These are phyloP conservation scores for Inga leiocalycina DNA, from an alignment of 306 rosid species.

Conservation along the genomic window DNA sequence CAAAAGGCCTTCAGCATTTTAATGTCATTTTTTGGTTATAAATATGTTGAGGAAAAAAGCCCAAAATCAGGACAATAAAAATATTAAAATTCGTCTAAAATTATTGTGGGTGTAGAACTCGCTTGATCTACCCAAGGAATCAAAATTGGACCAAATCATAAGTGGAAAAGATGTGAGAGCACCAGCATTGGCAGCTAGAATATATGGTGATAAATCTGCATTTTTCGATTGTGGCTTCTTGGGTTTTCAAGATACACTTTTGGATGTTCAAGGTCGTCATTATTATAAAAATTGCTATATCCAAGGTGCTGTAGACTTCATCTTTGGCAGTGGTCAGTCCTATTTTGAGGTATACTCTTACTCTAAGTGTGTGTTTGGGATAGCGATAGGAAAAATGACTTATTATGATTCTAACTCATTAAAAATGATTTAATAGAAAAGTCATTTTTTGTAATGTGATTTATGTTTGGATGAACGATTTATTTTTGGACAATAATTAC, in stretches of 20 bases:
- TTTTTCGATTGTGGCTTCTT: conserved; percentile 43
- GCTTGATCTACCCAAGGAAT: neutral
- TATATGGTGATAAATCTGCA: conserved; percentile 49
- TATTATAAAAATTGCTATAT: conserved; percentile 39
- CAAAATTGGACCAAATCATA: neutral
- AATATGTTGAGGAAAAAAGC: neutral
- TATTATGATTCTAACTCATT: too few relatives aligned
- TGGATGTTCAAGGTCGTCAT: conserved; percentile 52
- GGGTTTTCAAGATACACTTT: conserved; percentile 53
- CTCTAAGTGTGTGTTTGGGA: neutral
- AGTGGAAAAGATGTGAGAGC: neutral
- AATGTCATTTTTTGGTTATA: too few relatives aligned
- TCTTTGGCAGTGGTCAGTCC: conserved; percentile 52
- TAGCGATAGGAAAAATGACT: too few relatives aligned
- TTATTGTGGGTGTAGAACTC: conserved; percentile 26
- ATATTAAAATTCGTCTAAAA: too few relatives aligned
- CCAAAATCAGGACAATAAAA: neutral
- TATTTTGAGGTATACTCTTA: conserved; percentile 31
- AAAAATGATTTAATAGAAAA: too few relatives aligned
- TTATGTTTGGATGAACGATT: too few relatives aligned
- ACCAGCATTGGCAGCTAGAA: conserved; percentile 46
- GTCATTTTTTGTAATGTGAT: too few relatives aligned
- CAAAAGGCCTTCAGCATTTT: too few relatives aligned
- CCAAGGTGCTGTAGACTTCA: conserved; percentile 53
- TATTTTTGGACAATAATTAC: too few relatives aligned